Evolutionary conservation across 345 rosid genomes (phyloP).

Genomic region (Litchi chinensis): DNA sequence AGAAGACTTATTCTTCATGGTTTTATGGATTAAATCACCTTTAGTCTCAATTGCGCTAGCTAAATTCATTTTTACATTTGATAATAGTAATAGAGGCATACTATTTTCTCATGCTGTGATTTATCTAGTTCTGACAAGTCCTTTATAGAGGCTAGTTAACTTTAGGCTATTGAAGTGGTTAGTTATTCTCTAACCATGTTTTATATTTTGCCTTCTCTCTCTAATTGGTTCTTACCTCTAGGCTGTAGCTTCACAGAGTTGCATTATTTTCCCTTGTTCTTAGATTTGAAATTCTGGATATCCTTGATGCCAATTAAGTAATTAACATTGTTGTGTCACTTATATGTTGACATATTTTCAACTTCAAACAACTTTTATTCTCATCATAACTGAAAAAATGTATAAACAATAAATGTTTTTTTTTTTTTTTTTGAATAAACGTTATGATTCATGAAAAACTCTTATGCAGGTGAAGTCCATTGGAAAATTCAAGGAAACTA

Average conservation of each 20-base stretch:
- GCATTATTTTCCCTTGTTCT: background rate
- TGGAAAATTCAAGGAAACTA: conserved; percentile 69
- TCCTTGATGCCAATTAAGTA: background rate
- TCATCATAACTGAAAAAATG: no score
- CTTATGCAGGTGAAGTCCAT: conserved; percentile 47
- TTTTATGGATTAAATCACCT: background rate
- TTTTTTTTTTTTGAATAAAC: background rate
- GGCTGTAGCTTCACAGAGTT: background rate
- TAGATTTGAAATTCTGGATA: background rate
- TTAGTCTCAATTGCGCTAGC: background rate
- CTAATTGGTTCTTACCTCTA: background rate
- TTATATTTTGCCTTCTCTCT: background rate
- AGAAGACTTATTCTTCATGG: background rate
- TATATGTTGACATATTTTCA: no score
- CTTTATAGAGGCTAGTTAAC: background rate
- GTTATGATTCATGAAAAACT: background rate
- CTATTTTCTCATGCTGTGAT: background rate
- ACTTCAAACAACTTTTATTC: no score
- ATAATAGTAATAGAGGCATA: no score
- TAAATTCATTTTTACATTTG: no score
- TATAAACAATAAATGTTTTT: background rate
- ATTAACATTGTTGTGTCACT: background rate
- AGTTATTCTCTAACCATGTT: background rate
- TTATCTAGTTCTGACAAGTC: background rate
- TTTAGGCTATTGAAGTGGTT: background rate